A percentile compares a stretch with the other conserved stretches of the same genome.
Evolutionary conservation across 129 eudicot species (phyloP).

Genomic region (Flaveria robusta): DNA sequence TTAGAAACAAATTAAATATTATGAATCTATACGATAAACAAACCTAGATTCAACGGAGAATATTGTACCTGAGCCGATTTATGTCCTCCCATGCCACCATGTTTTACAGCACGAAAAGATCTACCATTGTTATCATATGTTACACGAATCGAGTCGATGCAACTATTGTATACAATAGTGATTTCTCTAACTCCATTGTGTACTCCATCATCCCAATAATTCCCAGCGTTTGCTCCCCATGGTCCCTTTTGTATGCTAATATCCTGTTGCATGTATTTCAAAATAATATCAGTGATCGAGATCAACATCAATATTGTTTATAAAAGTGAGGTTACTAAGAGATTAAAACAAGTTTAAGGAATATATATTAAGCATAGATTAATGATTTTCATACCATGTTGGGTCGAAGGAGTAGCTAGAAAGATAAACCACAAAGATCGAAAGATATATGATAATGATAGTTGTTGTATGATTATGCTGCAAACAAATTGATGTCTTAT

Average conservation of each 20-base stretch:
- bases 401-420: not conserved
- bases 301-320: not conserved
- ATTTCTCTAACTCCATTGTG: conserved; percentile 66
- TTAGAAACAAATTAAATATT: no score
- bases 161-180: conserved; percentile 41
- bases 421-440: not conserved
- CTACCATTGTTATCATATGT: conserved; percentile 58
- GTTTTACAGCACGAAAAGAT: conserved; percentile 47
- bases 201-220: conserved; percentile 55
- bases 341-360: not conserved
- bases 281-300: not conserved
- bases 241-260: conserved; percentile 44
- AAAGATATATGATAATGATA: not conserved
- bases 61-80: conserved; percentile 46
- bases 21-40: not conserved
- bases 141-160: conserved; percentile 61
- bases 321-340: not conserved
- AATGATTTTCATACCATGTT: conserved; percentile 40
- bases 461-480: no score
- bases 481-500: not conserved
- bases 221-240: conserved; percentile 70
- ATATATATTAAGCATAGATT: not conserved
- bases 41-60: not conserved
- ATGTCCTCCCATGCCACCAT: conserved; percentile 68
- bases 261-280: conserved; percentile 14